Evolutionary conservation across 371 early-diverging fungal species (phyloP).

Genomic region (Nematocida displodere): DNA sequence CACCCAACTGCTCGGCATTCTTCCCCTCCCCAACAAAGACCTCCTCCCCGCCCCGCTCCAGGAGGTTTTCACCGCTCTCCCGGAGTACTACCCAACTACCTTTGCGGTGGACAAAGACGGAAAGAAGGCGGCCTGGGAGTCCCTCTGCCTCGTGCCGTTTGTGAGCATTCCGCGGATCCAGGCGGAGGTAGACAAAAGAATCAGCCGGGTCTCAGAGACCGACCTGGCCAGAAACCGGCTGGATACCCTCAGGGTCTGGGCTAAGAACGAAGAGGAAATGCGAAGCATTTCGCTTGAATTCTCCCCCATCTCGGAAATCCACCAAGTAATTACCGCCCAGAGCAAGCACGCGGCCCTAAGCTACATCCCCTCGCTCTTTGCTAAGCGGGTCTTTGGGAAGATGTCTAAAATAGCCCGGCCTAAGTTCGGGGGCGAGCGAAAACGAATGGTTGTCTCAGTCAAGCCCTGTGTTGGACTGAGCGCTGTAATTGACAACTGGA

Average conservation of each 20-base stretch:
- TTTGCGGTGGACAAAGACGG: slow-evolving; percentile 12
- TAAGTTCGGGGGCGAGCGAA: not conserved
- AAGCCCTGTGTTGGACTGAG: not conserved
- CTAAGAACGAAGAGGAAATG: not conserved
- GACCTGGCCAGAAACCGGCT: not conserved
- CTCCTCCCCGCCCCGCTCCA: not conserved
- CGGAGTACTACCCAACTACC: not conserved
- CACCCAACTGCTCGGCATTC: slow-evolving; percentile 7
- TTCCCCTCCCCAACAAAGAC: not conserved
- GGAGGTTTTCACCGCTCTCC: not conserved
- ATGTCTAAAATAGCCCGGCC: not conserved
- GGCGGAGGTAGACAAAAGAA: not conserved
- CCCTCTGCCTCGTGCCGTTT: slow-evolving; percentile 5
- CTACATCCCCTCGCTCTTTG: slow-evolving; percentile 1
- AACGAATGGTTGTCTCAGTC: not conserved
- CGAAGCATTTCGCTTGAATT: too few relatives aligned
- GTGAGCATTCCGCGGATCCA: not conserved
- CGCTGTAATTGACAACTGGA: not conserved
- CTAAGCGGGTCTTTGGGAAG: not conserved
- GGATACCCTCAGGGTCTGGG: not conserved
- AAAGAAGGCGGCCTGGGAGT: slow-evolving; percentile 16
- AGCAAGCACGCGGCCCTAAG: not conserved
- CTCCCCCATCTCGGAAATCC: not conserved
- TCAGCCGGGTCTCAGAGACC: not conserved
- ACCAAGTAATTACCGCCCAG: not conserved